Evolutionary conservation across 495 filamentous ascomycete species (phyloP), one percentile per base, ranked within the genome.

Genomic region (Hypoxylon fragiforme): DNA sequence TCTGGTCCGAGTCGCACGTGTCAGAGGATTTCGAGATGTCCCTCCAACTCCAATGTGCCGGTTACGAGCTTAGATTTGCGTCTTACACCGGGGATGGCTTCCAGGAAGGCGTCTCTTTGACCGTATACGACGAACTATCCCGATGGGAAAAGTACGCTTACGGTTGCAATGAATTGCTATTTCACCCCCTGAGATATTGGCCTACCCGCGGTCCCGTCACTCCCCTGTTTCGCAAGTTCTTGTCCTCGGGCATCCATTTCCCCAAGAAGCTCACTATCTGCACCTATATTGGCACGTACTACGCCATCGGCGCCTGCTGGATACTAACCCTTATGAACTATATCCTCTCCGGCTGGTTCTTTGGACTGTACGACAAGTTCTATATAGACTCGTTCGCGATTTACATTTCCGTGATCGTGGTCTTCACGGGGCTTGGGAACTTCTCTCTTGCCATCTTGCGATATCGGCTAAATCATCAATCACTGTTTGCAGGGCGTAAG

Each of bases 61-160:
- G 86, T 8, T 87, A 86, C 63, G 73, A 77, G 22, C 74, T 88
- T 42, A 79, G 86, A 21, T 76, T 87, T 19, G 86, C 76, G 13
- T 73, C 82, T 12, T 89, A 86, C 66, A 77, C 77, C 11, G 80
- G 80, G 31, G 73, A 82, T 6, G 86, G 82, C 13, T 89, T 87
- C 72, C 85, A 88, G 54, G 86, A 89, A 65, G 86, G 86, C 43
- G 86, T 89, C 38, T 88, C 85, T 14, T 72, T 89, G 16, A 89
- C 86, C 8, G 85, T 89, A 12, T 89, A 89, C 67, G 86, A 89
- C 65, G 86, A 89, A 67, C 70, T 89, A 7, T 78, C 82, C 1
- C 82, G 86, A 30, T 89, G 85, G 86, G 86, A 89, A 62, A 89
- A 89, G 61, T 89, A 89, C 65, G 86, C 86, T 0, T 89, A 86